Evolutionary conservation across 495 filamentous ascomycete species (phyloP), one percentile per base, ranked within the genome.

Genomic region (Cryomyces antarcticus): DNA sequence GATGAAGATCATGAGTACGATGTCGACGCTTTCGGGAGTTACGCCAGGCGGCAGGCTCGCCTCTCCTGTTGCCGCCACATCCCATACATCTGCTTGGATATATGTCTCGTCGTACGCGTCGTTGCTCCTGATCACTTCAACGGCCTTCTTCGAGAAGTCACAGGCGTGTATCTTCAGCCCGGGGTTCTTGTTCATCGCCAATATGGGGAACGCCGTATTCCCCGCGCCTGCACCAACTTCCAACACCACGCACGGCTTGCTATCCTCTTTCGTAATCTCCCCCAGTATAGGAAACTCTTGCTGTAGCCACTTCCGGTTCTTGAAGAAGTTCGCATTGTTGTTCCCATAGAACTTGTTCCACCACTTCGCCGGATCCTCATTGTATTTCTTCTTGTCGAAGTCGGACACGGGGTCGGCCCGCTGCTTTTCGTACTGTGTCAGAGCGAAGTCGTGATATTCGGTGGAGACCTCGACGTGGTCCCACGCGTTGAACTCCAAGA

Each of bases 401-500:
- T 88, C 82, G 9, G 75, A 81, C 28, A 89, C 88, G 31, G 83
- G 88, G 39, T 77, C 65, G 49, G 74, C 71, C 43, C 85, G 73
- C 65, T 97, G 89, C 58, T 75, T 78, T 30, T 68, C 69, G 53
- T 80, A 87, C 58, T 96, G 89, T 44, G 70, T 57, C 54, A 82
- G 71, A 37, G 85, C 78, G 58, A 85, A 88, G 41, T 77, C 73
- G 49, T 74, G 74, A 68, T 92, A 95, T 28, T 75, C 64, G 43
- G 80, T 72, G 56, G 93, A 85, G 47, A 84, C 78, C 52, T 80
- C 75, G 53, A 96, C 89, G 55, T 96, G 87, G 60, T 97, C 89
- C 89, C 89, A 97, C 34, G 89, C 89, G 59, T 97, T 97, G 75
- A 86, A 88, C 54, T 87, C 78, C 63, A 80, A 96, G 49, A 92